Conservation (phyloP, 768 basidiomycete species). For the Strobilomyces echinocephalus region DNA sequence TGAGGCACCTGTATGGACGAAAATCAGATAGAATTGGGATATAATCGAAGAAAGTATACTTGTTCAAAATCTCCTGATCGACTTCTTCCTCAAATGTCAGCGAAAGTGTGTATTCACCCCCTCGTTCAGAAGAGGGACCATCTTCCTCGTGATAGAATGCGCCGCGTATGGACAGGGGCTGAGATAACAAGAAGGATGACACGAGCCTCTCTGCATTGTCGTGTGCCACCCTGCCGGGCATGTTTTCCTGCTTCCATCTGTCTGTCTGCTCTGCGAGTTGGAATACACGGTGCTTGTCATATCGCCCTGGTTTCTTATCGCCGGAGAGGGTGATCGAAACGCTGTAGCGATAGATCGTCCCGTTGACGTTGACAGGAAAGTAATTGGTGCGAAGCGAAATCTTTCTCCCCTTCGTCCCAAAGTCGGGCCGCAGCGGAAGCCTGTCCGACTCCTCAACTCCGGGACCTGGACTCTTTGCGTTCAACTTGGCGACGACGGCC, state of each 20-base stretch:
- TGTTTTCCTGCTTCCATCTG: constrained; percentile 35
- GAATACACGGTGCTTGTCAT: constrained; percentile 41
- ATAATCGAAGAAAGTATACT: constrained; percentile 13
- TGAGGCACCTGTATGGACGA: constrained; percentile 42
- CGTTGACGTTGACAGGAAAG: constrained; percentile 39
- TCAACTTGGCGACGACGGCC: constrained; percentile 31
- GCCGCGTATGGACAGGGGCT: constrained; percentile 38
- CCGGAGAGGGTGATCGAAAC: constrained; percentile 24
- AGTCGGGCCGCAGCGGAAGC: constrained; percentile 44
- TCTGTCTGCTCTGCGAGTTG: constrained; percentile 39
- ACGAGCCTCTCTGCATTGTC: constrained; percentile 42
- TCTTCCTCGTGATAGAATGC: constrained; percentile 36
- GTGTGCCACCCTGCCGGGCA: constrained; percentile 40
- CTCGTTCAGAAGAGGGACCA: constrained; percentile 19
- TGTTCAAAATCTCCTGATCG: constrained; percentile 19
- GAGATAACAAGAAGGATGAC: constrained; percentile 34
- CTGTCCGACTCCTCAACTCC: constrained; percentile 4
- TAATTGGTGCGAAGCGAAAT: constrained; percentile 47
- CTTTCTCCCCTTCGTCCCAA: constrained; percentile 36
- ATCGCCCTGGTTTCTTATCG: constrained; percentile 23
- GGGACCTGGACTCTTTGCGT: constrained; percentile 4
- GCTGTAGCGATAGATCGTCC: constrained; percentile 39
- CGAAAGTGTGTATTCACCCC: constrained; percentile 35
- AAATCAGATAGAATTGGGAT: constrained; percentile 22
- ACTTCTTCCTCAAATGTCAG: constrained; percentile 38